Evolutionary conservation across 176 grass and related monocot genomes (phyloP), one percentile per base, ranked within the genome.

Genomic region (Oryza australiensis): DNA sequence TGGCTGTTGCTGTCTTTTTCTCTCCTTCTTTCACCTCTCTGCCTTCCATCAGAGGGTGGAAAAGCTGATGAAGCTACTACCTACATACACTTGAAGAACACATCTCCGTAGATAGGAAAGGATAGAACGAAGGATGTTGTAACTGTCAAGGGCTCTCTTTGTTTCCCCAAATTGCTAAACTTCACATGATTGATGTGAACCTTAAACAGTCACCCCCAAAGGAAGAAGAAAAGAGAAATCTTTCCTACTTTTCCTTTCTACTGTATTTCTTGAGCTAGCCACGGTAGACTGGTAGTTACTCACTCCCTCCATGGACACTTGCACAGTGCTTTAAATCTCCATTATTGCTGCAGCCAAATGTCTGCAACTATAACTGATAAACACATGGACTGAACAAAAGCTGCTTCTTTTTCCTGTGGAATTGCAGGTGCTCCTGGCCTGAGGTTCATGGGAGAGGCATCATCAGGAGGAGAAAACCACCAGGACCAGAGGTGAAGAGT

Each of bases 121-220:
- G 73, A 60, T 78, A 64, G 64, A 85, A 66, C 72, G 67, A 64
- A 72, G 42, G 55, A 63, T 85, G 53, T 32, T 45, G 77, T 81
- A 72, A 60, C 26, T 45, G 66, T 81, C 57, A 72, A 60, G 72
- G 59, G 72, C 43, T 68, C 45, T 1, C 88, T 82, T 82, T 85
- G 77, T 81, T 76, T 71, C 33, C 78, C 66, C 66, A 34, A n/a
- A 37, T 85, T 33, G 57, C 46, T 82, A 35, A 46, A 72, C 87
- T 26, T 86, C 67, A 89, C 88, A 90, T 90, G 74, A 90, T 86
- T 60, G 83, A 51, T 68, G 88, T 90, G 83, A 90, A 82, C n/a
- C 67, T 68, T 65, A 62, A 62, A 73, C n/a, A 48, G 48, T 70
- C 13, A 23, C 62, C 26, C 26, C 37, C 12, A 80, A 76, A 65